phyloP scores from a whole-genome alignment of 768 basidiomycete species.

The Suillus luteus region DNA sequence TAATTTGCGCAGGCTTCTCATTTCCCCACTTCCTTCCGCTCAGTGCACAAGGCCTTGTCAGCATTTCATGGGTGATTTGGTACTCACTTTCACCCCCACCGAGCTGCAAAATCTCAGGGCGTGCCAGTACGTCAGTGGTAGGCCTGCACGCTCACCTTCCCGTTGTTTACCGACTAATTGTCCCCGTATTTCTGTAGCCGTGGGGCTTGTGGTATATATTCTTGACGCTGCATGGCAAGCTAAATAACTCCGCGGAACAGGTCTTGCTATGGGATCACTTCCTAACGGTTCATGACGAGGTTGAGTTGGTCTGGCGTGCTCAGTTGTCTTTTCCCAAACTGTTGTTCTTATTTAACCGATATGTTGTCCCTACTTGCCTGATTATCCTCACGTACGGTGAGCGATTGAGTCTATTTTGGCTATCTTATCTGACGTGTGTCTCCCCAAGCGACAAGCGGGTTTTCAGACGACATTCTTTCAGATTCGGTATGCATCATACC shows the following conservation, averaged over 20 bases:
- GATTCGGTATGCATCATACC: constrained; percentile 11
- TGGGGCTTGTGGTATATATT: constrained; percentile 26
- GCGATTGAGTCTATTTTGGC: constrained; percentile 4
- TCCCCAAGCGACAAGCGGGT: constrained; percentile 27
- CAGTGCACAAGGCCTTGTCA: neutral
- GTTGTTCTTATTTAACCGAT: constrained; percentile 38
- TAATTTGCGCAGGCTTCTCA: constrained; percentile 4
- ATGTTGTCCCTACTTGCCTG: constrained; percentile 34
- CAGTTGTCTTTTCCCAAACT: constrained; percentile 30
- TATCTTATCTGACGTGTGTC: neutral
- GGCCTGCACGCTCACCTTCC: constrained; percentile 6
- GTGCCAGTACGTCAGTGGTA: constrained; percentile 30
- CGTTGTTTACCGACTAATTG: constrained; percentile 10
- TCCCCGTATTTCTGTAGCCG: constrained; percentile 16
- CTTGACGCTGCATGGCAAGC: neutral
- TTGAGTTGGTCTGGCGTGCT: constrained; percentile 35
- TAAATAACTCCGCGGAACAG: constrained; percentile 20
- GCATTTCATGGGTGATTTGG: constrained; percentile 3
- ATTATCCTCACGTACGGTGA: constrained; percentile 34
- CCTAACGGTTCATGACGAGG: constrained; percentile 37
- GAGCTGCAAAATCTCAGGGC: constrained; percentile 17
- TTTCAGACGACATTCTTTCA: constrained; percentile 13
- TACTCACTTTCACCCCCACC: neutral
- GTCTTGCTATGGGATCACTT: constrained; percentile 37
- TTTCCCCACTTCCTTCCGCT: neutral